Evolutionary conservation across 805 yeast genomes (phyloP), one percentile per base, ranked within the genome.

Genomic region (Clavispora phyllophila): DNA sequence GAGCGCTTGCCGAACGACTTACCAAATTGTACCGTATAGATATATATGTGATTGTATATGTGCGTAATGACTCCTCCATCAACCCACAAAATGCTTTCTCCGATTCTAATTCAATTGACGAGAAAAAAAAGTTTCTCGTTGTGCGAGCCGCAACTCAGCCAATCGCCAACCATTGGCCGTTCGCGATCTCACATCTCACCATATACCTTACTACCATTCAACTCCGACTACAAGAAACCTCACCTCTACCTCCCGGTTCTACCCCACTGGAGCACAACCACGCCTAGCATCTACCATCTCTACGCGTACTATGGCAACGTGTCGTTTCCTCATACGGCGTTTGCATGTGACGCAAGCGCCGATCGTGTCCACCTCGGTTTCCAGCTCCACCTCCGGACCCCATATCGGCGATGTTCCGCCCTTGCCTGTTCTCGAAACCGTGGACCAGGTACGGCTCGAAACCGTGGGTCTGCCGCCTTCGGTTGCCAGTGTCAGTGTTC

Each of bases 401-500:
- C 33, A 15, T 3, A 3, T 17, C 13, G 33, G n/a, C 13, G 33
- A 15, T 1, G 28, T 37, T 9, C 34, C 19, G 24, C 20, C 20
- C 5, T 29, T 42, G 9, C 42, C 45, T 3, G 39, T 25, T 17
- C 39, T 42, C 17, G 36, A 29, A 2, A 36, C 42, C 9, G 36
- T 22, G 36, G 39, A 22, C 32, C 29, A 26, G 18, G 25, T 40
- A 13, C 20, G 58, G 22, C 66, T 76, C 46, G 60, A 68, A 36
- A 62, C 76, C 0, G 51, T 79, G 42, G 82, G 81, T 6, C 60
- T 57, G 5, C 75, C 81, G 2, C 71, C 76, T 18, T 63, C 79
- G 0, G 65, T 78, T 0, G 58, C 79, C 18, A 65, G 76, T 5
- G 56, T 79, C n/a, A 61, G 69, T 1, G 55, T 76, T n/a, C 81